phyloP scores from a whole-genome alignment of 352 stramenopile species.

The Elongisporangium prolatum region DNA sequence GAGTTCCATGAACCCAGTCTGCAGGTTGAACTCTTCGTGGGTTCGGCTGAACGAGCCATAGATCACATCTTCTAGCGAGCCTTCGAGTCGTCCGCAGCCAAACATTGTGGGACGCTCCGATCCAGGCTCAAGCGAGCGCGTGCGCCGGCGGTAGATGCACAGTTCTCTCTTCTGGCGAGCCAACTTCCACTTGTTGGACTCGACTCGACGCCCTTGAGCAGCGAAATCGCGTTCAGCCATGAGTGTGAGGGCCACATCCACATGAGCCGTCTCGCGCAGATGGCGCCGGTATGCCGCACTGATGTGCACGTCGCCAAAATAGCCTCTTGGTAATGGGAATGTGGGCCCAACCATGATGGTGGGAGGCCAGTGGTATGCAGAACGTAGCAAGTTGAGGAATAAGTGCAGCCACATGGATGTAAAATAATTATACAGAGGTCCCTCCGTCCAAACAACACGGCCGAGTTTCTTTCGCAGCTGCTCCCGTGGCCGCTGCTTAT shows the following conservation, averaged over 20 bases:
- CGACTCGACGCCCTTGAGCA: conserved; percentile 1
- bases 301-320: conserved; percentile 26
- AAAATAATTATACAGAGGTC: not conserved
- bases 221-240: conserved; percentile 19
- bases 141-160: conserved; percentile 24
- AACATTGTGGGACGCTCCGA: conserved; percentile 33
- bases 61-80: conserved; percentile 35
- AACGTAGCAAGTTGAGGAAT: not conserved
- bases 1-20: conserved; percentile 27
- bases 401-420: not conserved
- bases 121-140: conserved; percentile 3
- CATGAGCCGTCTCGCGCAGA: conserved; percentile 25
- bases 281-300: conserved; percentile 23
- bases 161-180: conserved; percentile 26
- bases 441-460: not conserved
- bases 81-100: conserved; percentile 21
- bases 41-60: conserved; percentile 31
- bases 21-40: conserved; percentile 30
- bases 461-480: not conserved
- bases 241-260: conserved; percentile 20
- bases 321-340: conserved; percentile 23
- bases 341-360: not conserved
- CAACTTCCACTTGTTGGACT: conserved; percentile 29
- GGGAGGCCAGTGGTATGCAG: not conserved
- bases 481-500: not conserved